These are phyloP conservation scores for Aspergillus viridinutans DNA, from an alignment of 2,329 filamentous ascomycete species.

Conservation along the genomic window DNA sequence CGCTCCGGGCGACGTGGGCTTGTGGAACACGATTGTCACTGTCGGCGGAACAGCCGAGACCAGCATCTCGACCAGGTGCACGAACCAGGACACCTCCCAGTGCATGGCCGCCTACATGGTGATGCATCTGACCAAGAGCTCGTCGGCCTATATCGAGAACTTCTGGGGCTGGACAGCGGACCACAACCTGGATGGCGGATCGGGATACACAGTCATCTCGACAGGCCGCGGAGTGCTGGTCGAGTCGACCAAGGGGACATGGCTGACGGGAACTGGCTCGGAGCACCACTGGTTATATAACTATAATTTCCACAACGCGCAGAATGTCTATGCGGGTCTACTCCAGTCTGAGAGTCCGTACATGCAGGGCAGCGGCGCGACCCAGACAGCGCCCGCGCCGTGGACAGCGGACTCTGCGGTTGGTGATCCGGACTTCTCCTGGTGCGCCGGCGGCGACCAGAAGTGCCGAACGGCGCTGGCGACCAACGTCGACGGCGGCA, in stretches of 20 bases:
- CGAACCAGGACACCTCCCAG: conserved; percentile 27
- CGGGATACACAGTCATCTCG: conserved; percentile 25
- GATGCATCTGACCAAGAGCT: conserved; percentile 48
- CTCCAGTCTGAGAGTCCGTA: conserved; percentile 34
- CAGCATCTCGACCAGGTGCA: conserved; percentile 38
- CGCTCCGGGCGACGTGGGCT: conserved; percentile 47
- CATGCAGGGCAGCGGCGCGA: conserved; percentile 29
- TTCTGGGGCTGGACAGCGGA: conserved; percentile 49
- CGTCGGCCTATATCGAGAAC: conserved; percentile 54
- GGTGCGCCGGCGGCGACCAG: conserved; percentile 24
- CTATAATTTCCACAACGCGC: conserved; percentile 43
- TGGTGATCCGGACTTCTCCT: conserved; percentile 30
- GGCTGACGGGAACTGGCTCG: conserved; percentile 45
- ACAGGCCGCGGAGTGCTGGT: conserved; percentile 41
- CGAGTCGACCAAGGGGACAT: conserved; percentile 40
- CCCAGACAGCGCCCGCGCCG: conserved; percentile 24
- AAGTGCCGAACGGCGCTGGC: conserved; percentile 28
- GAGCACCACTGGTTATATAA: conserved; percentile 49
- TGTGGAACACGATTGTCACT: conserved; percentile 47
- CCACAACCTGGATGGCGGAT: conserved; percentile 45
- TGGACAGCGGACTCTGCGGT: conserved; percentile 21
- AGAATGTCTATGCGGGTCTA: conserved; percentile 40
- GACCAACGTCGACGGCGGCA: conserved; percentile 29
- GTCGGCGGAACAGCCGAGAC: conserved; percentile 46
- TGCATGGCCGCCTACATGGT: conserved; percentile 50